Conservation (phyloP, 2,329 filamentous ascomycete species). For the Trichoderma hamatum region DNA sequence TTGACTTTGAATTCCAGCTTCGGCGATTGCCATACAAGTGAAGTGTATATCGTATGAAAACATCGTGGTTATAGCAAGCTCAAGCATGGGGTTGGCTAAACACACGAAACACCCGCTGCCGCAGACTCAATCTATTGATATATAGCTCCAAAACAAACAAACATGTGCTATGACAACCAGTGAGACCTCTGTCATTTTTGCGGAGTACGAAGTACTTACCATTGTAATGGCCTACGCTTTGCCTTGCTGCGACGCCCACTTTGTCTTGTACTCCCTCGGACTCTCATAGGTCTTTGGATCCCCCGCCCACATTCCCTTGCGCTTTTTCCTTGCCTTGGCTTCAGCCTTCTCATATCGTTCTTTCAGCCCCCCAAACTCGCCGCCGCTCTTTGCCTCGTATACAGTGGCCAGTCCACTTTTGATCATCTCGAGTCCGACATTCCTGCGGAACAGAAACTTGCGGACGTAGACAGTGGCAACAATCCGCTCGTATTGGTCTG, state of each 20-base stretch:
- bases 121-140: conserved; percentile 2
- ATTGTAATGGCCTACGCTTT: not conserved
- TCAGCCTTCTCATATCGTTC: conserved; percentile 68
- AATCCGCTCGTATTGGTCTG: conserved; percentile 90
- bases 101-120: conserved; percentile 10
- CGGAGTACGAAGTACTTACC: not conserved
- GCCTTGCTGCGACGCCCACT: conserved; percentile 34
- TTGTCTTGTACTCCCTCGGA: conserved; percentile 82
- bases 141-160: not conserved
- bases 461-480: conserved; percentile 84
- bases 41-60: not conserved
- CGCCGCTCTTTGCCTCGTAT: conserved; percentile 89
- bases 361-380: conserved; percentile 79
- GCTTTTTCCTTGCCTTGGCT: conserved; percentile 64
- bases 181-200: not conserved
- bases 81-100: not conserved
- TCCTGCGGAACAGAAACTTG: conserved; percentile 67
- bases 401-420: conserved; percentile 82
- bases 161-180: not conserved
- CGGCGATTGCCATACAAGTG: not conserved
- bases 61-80: not conserved
- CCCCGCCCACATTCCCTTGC: conserved; percentile 75
- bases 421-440: conserved; percentile 90
- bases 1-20: not conserved
- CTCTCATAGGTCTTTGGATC: conserved; percentile 71